Evolutionary conservation across 1,139 yeast genomes (phyloP).

Genomic region (Zygosaccharomyces sapae): DNA sequence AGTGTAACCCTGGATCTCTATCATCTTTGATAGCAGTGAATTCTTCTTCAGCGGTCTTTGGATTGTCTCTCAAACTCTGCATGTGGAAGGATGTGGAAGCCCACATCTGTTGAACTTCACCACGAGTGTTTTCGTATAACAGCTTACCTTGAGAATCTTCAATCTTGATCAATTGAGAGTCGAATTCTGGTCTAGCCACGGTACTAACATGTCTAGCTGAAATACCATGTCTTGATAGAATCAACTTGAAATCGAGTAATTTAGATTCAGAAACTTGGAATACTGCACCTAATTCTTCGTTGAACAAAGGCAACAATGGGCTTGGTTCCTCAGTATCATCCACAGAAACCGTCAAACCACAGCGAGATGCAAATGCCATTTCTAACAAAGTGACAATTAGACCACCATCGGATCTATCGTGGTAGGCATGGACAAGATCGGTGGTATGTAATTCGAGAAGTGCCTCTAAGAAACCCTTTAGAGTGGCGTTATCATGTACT

Average conservation of each 20-base stretch:
- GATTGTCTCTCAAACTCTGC: constrained; percentile 92
- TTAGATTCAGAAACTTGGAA: constrained; percentile 71
- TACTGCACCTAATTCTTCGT: constrained; percentile 94
- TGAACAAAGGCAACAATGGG: constrained; percentile 59
- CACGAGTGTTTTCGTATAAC: constrained; percentile 54
- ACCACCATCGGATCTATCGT: constrained; percentile 98
- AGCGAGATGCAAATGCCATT: constrained; percentile 96
- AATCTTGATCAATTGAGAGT: constrained; percentile 49
- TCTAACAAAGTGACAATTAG: constrained; percentile 77
- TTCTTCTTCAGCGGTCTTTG: constrained; percentile 85
- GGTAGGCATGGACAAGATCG: constrained; percentile 76
- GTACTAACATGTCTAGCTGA: constrained; percentile 51
- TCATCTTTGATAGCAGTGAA: constrained; percentile 70
- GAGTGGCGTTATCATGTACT: constrained; percentile 60
- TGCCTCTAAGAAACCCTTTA: constrained; percentile 68
- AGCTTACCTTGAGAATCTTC: constrained; percentile 46
- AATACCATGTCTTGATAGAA: constrained; percentile 58
- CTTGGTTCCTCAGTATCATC: constrained; percentile 33
- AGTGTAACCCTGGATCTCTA: constrained; percentile 84
- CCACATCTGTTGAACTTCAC: constrained; percentile 79
- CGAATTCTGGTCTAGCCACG: constrained; percentile 63
- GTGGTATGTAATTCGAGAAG: constrained; percentile 65
- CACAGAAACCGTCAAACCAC: constrained; percentile 58
- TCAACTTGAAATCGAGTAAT: constrained; percentile 49
- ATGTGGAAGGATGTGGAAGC: constrained; percentile 81